Evolutionary conservation across 805 yeast species (phyloP).

Genomic region (Sungouiella blattae): DNA sequence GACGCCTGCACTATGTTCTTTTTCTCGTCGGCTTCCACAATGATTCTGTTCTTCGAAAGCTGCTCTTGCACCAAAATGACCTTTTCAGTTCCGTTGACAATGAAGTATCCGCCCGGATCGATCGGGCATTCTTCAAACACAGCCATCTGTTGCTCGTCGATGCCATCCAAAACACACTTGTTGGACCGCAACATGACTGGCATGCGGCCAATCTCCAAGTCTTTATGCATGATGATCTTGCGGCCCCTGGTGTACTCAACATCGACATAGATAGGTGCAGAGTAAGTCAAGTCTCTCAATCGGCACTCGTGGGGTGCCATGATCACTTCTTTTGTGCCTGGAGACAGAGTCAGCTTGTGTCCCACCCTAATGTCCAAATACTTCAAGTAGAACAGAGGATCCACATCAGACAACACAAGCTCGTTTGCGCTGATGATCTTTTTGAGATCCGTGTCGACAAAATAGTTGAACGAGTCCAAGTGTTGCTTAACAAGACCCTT

Average conservation of each 20-base stretch:
- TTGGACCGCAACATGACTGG: constrained; percentile 97
- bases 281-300: constrained; percentile 86
- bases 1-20: constrained; percentile 95
- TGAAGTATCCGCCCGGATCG: constrained; percentile 98
- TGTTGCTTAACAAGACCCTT: constrained; percentile 97
- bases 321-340: constrained; percentile 54
- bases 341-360: constrained; percentile 54
- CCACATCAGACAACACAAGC: constrained; percentile 86
- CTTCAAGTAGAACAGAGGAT: constrained; percentile 92
- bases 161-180: constrained; percentile 81
- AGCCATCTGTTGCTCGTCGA: constrained; percentile 83
- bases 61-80: constrained; percentile 97
- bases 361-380: constrained; percentile 94
- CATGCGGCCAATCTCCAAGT: constrained; percentile 95
- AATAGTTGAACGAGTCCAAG: constrained; percentile 95
- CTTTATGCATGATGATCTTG: constrained; percentile 83
- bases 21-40: constrained; percentile 95
- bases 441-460: constrained; percentile 88
- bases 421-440: constrained; percentile 92
- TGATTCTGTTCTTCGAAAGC: constrained; percentile 92
- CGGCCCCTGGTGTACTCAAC: constrained; percentile 96
- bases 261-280: constrained; percentile 94
- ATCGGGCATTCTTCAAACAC: constrained; percentile 87
- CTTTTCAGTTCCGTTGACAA: constrained; percentile 96
- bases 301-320: constrained; percentile 94